Conservation (phyloP, 129 eudicot genomes). For the Ambrosia artemisiifolia region DNA sequence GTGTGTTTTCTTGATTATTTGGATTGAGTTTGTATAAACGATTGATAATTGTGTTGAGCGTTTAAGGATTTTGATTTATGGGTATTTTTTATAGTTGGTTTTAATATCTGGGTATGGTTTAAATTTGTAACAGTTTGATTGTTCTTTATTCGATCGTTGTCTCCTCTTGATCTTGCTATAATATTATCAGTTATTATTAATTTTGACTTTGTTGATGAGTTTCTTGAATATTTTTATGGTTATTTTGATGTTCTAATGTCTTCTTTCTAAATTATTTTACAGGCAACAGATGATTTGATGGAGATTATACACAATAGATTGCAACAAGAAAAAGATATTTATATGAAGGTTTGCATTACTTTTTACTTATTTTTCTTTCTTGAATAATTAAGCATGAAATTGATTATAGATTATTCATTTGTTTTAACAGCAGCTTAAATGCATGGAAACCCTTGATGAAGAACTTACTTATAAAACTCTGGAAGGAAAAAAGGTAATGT, state of each 20-base stretch:
- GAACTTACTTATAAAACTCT: conserved; percentile 28
- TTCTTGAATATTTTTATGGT: background rate
- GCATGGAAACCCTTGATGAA: conserved; percentile 16
- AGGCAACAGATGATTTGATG: conserved; percentile 39
- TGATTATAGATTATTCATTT: background rate
- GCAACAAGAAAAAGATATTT: conserved; percentile 24
- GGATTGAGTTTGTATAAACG: no score
- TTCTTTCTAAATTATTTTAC: conserved; percentile 8
- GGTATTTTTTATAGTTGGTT: no score
- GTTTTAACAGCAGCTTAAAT: conserved; percentile 40
- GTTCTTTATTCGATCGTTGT: no score
- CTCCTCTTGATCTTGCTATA: no score
- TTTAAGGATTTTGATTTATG: no score
- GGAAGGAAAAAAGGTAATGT: conserved; percentile 41
- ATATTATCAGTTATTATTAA: no score
- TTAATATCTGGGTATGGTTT: no score
- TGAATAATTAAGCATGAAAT: background rate
- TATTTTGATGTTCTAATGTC: background rate
- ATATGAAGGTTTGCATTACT: conserved; percentile 34
- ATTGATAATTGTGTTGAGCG: no score
- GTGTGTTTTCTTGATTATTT: no score
- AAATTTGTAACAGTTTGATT: no score
- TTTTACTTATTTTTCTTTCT: background rate
- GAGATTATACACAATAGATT: conserved; percentile 27
- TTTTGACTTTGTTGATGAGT: no score